These are phyloP conservation scores for Talaromyces nanjingensis DNA, from an alignment of 495 filamentous ascomycete genomes.

Conservation along the genomic window DNA sequence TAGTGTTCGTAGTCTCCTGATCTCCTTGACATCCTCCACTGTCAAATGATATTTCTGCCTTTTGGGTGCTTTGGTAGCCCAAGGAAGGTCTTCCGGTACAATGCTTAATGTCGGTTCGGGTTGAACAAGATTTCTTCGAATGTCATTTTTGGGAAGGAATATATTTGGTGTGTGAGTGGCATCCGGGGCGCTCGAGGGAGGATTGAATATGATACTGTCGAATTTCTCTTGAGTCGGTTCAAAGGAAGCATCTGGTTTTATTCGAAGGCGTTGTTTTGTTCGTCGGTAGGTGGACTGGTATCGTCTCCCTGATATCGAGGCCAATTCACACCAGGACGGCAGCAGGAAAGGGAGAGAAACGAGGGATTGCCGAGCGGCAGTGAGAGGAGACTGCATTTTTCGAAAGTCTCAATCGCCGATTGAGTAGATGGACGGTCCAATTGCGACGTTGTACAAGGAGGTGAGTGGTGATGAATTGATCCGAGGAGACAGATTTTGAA, in stretches of 20 bases:
- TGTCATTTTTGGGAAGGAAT: conserved; percentile 79
- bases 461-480: not conserved
- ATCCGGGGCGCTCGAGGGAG: conserved; percentile 74
- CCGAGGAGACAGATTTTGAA: not conserved
- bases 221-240: conserved; percentile 36
- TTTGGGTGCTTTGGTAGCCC: conserved; percentile 43
- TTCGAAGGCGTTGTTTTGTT: conserved; percentile 62
- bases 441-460: not conserved
- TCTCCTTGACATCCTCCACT: conserved; percentile 67
- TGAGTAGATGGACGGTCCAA: not conserved
- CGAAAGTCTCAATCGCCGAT: not conserved
- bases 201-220: conserved; percentile 86
- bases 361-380: conserved; percentile 29
- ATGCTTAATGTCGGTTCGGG: conserved; percentile 15
- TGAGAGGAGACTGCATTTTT: conserved; percentile 11
- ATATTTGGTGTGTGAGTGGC: conserved; percentile 82
- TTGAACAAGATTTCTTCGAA: conserved; percentile 51
- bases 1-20: conserved; percentile 56
- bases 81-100: conserved; percentile 39
- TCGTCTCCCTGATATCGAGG: conserved; percentile 32
- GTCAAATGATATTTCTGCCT: conserved; percentile 73
- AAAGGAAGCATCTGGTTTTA: conserved; percentile 70
- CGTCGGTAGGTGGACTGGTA: conserved; percentile 65
- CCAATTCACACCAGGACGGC: conserved; percentile 29
- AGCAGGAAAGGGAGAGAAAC: conserved; percentile 36